Conservation (phyloP, 2,329 filamentous ascomycete species). For the Alternaria ventricosa region DNA sequence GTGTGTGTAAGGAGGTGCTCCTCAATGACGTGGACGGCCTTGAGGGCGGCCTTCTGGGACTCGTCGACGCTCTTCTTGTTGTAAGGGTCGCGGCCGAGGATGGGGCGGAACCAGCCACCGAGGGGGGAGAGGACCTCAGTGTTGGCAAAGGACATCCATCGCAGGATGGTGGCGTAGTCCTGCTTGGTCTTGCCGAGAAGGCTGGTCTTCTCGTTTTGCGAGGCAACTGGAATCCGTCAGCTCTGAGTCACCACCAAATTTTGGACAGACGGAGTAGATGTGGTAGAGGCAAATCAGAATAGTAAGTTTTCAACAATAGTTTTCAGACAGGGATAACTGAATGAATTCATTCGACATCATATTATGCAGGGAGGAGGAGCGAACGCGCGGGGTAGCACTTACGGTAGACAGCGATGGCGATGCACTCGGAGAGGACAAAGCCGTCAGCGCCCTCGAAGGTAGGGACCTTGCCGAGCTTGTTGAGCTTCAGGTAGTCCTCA, state of each 20-base stretch:
- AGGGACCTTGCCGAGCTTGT: slow-evolving; percentile 88
- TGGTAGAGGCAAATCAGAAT: slow-evolving; percentile 84
- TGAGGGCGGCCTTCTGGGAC: slow-evolving; percentile 69
- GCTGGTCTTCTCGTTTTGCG: slow-evolving; percentile 99
- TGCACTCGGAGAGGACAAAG: slow-evolving; percentile 84
- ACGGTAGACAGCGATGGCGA: slow-evolving; percentile 98
- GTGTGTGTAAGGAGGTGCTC: slow-evolving; percentile 90
- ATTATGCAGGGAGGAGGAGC: slow-evolving; percentile 34
- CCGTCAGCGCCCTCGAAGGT: slow-evolving; percentile 92
- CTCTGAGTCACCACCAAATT: slow-evolving; percentile 35
- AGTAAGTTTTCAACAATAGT: slow-evolving; percentile 78
- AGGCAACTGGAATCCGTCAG: slow-evolving; percentile 73
- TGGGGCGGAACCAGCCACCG: slow-evolving; percentile 83
- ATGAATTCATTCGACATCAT: slow-evolving; percentile 75
- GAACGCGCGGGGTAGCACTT: slow-evolving; percentile 58
- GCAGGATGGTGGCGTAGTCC: slow-evolving; percentile 97
- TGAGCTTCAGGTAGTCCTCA: slow-evolving; percentile 82
- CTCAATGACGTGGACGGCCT: slow-evolving; percentile 77
- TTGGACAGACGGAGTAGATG: slow-evolving; percentile 18
- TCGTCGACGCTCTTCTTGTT: slow-evolving; percentile 98
- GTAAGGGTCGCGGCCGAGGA: slow-evolving; percentile 82
- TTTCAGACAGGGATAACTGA: slow-evolving; percentile 84
- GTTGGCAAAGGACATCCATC: slow-evolving; percentile 99
- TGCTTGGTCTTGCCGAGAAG: slow-evolving; percentile 99
- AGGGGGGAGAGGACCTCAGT: slow-evolving; percentile 77